Base-by-base conservation (phyloP, 2,329 filamentous ascomycete genomes). In the Neocucurbitaria cava region DNA sequence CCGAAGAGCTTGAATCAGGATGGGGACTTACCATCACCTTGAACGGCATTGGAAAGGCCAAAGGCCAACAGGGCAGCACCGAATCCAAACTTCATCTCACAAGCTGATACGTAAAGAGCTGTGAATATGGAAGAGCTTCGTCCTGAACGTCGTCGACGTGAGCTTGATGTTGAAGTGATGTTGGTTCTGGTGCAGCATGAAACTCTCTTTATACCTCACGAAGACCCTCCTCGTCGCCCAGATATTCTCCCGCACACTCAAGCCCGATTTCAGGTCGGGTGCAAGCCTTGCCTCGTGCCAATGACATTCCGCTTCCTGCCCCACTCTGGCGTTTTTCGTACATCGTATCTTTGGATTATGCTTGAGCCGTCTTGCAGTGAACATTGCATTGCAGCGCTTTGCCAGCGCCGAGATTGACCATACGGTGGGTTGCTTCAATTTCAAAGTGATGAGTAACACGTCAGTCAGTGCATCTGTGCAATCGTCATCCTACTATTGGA, bases 31-130 rank as follows among this genome's bases (percentile, higher is more conserved):
- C 72, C 61, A 49, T 75, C 68, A 57, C 66, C 63, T 28, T 65
- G 59, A 30, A 74, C 70, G 38, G 65, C 62, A 42, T 63, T 69
- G 60, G 65, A 53, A 18, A 75, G 65, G 53, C 64, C 62, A 35
- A 66, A 53, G 55, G 66, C 69, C 58, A 65, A 38, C 30, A 73
- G 48, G n/a, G 59, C 61, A 52, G 71, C 59, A 53, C 54, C 69
- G 28, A 65, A 58, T 45, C 54, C 54, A 42, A 74, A 72, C 58
- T 65, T 74, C 71, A 75, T 75, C 36, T 68, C 69, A 56, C 58
- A 26, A 21, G 21, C 17, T 45, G 45, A 15, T 33, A n/a, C 38
- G 46, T 30, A 44, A 23, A 31, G n/a, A 33, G 23, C 18, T 47
- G 31, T 28, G 20, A 17, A 40, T 40, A 40, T 54, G 46, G 18